phyloP scores from a whole-genome alignment of 169 alveolate species.

The Babesia caballi region DNA sequence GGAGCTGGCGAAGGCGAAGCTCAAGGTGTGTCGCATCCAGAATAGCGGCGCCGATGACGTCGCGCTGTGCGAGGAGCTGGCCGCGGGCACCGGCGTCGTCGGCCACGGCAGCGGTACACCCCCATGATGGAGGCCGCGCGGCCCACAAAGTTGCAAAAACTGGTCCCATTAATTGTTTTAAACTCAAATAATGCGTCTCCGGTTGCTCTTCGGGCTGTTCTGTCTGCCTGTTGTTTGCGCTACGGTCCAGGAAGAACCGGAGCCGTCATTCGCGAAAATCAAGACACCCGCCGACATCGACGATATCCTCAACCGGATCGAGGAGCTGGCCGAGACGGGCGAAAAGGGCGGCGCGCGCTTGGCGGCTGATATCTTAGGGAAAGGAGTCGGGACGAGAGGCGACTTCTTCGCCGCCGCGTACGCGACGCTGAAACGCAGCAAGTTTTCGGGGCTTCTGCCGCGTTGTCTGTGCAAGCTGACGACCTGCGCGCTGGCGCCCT shows the following conservation, averaged over 20 bases:
- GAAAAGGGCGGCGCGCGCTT: slow-evolving; percentile 36
- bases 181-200: slow-evolving; percentile 13
- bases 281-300: not conserved
- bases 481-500: slow-evolving; percentile 36
- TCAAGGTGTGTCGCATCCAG: slow-evolving; percentile 7
- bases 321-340: not conserved
- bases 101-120: not conserved
- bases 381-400: not conserved
- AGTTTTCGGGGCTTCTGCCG: slow-evolving; percentile 39
- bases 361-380: slow-evolving; percentile 16
- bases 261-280: not conserved
- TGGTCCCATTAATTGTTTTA: no score
- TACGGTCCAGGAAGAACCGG: not conserved
- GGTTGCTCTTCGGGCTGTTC: not conserved
- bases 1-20: not conserved
- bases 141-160: no score
- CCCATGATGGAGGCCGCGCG: slow-evolving; percentile 7
- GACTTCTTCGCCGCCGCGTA: slow-evolving; percentile 12
- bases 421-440: slow-evolving; percentile 20
- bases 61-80: slow-evolving; percentile 15
- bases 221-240: slow-evolving; percentile 1
- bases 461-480: slow-evolving; percentile 44
- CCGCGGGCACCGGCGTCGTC: not conserved
- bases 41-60: not conserved
- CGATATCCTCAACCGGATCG: not conserved